phyloP scores from a whole-genome alignment of 495 filamentous ascomycete species.

The Astrothelium macrocarpum region DNA sequence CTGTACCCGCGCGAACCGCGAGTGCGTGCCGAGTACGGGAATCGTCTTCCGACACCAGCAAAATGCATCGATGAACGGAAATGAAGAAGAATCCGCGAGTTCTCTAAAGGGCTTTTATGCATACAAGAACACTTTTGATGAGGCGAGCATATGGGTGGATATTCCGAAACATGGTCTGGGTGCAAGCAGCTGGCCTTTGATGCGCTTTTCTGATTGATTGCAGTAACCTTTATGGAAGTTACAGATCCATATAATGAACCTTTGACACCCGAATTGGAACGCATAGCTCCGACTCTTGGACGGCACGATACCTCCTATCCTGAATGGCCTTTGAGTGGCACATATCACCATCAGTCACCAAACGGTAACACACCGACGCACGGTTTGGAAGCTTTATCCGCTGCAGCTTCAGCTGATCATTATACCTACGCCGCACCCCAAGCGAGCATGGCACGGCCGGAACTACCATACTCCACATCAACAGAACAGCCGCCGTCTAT shows the following conservation, averaged over 20 bases:
- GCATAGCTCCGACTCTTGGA: slow-evolving; percentile 19
- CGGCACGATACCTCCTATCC: slow-evolving; percentile 18
- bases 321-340: slow-evolving; percentile 5
- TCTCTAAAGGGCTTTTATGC: slow-evolving; percentile 56
- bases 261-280: slow-evolving; percentile 34
- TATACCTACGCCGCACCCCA: slow-evolving; percentile 34
- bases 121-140: slow-evolving; percentile 58
- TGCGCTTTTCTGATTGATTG: background rate
- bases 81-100: slow-evolving; percentile 30
- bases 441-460: slow-evolving; percentile 11
- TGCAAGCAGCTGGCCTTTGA: background rate
- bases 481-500: background rate
- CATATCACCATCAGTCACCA: background rate
- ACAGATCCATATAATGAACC: slow-evolving; percentile 52
- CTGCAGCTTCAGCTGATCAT: slow-evolving; percentile 45
- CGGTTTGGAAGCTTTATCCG: slow-evolving; percentile 48
- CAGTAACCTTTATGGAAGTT: slow-evolving; percentile 57
- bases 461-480: slow-evolving; percentile 12
- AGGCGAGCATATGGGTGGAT: slow-evolving; percentile 53
- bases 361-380: slow-evolving; percentile 34
- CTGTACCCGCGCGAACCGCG: slow-evolving; percentile 50
- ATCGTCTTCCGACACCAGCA: slow-evolving; percentile 63
- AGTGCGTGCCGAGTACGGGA: slow-evolving; percentile 53
- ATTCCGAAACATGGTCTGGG: slow-evolving; percentile 41
- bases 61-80: slow-evolving; percentile 60